Base-by-base conservation (phyloP, 73 alveolate genomes). In the Paramecium primaurelia region DNA sequence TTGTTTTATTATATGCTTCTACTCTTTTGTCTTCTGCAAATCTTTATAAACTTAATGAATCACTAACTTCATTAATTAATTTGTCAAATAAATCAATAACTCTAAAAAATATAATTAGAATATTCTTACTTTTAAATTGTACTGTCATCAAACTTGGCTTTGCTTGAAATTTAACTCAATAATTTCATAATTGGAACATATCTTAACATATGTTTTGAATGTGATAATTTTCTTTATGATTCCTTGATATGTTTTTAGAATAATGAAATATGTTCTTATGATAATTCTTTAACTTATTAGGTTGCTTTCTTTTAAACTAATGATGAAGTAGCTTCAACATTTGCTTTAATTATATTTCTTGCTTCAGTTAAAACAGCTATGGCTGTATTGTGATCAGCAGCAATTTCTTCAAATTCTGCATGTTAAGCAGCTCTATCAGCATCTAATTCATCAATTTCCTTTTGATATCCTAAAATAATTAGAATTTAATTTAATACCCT, bases 21-120 rank as follows among this genome's bases (percentile, higher is more conserved):
- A 80, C 91, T 80, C 91, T 80, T 77, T 80, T 80, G 54, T 80
- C 91, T 45, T 80, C 91, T n/a, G 91, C 71, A 49, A 80, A 80
- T 80, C 91, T 80, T 36, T 80, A 20, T 44, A 80, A 45, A 26
- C 77, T 45, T 18, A 80, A 80, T 44, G 91, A 80, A n/a, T 80
- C 91, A 25, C 58, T 37, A 80, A 80, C 91, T 80, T 80, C 91
- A 80, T 34, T 26, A 44, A 80, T 80, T 25, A 80, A 47, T 80
- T 16, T 80, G 30, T 80, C 91, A 54, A 80, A 80, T 11, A 80
- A 14, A 47, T 49, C 75, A 25, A 80, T 12, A 47, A 80, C 91
- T n/a, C 91, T 80, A 36, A 12, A 34, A 37, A 73, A 14, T 4
- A n/a, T 36, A 3, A 16, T 37, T 4, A 14, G 14, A n/a, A 6